Percentiles rank a stretch among this genome's conserved stretches.
These are phyloP conservation scores for Chlamydomonas sp. DNA, from an alignment of 139 green algal species.

Conservation along the genomic window DNA sequence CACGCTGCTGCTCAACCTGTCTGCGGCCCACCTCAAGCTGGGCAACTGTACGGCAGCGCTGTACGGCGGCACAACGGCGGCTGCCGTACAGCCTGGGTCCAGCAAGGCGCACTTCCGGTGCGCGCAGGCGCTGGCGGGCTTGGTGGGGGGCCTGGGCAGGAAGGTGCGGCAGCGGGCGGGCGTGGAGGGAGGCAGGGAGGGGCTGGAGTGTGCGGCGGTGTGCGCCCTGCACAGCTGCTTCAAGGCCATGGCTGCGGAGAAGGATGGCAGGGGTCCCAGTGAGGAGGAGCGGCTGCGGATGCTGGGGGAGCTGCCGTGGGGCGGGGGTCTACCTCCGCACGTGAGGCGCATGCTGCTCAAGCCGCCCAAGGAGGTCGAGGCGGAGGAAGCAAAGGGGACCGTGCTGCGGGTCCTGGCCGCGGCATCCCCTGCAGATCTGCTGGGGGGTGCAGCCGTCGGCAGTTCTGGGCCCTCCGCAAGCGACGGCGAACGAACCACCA, in stretches of 20 bases:
- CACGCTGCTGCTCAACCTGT: background rate
- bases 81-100: background rate
- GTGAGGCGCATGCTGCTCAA: background rate
- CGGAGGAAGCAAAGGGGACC: background rate
- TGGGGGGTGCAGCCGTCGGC: too few species aligned
- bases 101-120: conserved; percentile 15
- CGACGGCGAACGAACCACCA: too few species aligned
- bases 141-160: background rate
- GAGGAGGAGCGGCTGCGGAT: background rate
- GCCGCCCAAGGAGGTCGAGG: background rate
- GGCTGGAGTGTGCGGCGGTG: background rate
- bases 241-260: background rate
- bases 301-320: background rate
- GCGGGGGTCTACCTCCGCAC: too few species aligned
- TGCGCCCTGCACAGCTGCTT: background rate
- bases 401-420: too few species aligned
- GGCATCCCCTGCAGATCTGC: too few species aligned
- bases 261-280: background rate
- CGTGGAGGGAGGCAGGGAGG: too few species aligned
- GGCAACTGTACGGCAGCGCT: background rate
- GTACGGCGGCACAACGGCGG: background rate
- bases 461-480: too few species aligned
- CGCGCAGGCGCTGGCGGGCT: background rate
- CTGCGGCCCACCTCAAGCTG: background rate
- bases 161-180: too few species aligned